These are phyloP conservation scores for Cercospora sp. DNA, from an alignment of 2,329 filamentous ascomycete genomes.

Conservation along the genomic window DNA sequence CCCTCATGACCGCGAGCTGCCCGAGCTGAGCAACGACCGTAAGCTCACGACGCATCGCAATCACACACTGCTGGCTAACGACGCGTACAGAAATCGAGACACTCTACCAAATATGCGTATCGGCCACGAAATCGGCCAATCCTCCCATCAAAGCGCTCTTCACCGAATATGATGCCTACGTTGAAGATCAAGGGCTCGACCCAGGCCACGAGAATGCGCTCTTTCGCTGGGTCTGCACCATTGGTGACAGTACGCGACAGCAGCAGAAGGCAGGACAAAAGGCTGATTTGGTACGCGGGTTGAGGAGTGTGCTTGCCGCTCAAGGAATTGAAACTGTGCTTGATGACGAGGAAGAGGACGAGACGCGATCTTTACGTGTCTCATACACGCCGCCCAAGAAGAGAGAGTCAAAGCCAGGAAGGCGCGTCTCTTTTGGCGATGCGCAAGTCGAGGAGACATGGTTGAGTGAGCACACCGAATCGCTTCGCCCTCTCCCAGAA, in stretches of 20 bases:
- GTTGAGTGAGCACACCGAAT: slow-evolving; percentile 37
- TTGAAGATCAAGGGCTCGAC: slow-evolving; percentile 69
- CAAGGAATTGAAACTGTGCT: slow-evolving; percentile 30
- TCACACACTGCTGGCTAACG: background rate
- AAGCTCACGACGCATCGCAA: slow-evolving; percentile 2
- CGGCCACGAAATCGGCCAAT: slow-evolving; percentile 66
- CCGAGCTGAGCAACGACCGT: slow-evolving; percentile 47
- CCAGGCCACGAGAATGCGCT: slow-evolving; percentile 74
- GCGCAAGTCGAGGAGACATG: slow-evolving; percentile 55
- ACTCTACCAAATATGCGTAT: slow-evolving; percentile 72
- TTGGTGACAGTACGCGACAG: slow-evolving; percentile 57
- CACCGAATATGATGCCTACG: slow-evolving; percentile 72
- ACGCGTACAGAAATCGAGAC: slow-evolving; percentile 67
- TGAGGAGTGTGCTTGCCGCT: slow-evolving; percentile 34
- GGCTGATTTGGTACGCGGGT: slow-evolving; percentile 30
- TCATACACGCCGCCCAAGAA: slow-evolving; percentile 18
- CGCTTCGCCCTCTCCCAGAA: slow-evolving; percentile 9
- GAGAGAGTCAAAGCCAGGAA: slow-evolving; percentile 32
- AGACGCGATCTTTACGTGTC: slow-evolving; percentile 16
- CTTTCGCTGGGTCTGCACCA: slow-evolving; percentile 74
- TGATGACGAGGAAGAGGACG: slow-evolving; percentile 41
- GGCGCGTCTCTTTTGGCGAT: slow-evolving; percentile 60
- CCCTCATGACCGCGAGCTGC: slow-evolving; percentile 39
- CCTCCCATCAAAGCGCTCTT: slow-evolving; percentile 77
- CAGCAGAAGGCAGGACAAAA: slow-evolving; percentile 21